phyloP scores from a whole-genome alignment of 805 yeast genomes.

The Scheffersomyces coipomensis region DNA sequence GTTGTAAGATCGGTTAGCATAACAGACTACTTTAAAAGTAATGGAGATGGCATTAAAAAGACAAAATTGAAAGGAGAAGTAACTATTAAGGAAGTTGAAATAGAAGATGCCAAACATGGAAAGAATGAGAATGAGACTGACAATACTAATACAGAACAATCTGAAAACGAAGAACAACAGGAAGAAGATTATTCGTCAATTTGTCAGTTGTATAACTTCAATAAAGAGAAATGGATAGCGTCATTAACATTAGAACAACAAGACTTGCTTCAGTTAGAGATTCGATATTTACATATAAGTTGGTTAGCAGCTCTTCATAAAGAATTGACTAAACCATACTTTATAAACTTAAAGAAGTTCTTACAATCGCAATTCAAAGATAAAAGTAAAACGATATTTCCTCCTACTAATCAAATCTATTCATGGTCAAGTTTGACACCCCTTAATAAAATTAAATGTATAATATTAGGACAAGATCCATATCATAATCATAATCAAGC shows the following conservation, averaged over 20 bases:
- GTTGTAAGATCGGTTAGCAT: no score
- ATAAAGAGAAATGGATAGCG: constrained; percentile 52
- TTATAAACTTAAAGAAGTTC: constrained; percentile 67
- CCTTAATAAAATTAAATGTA: constrained; percentile 65
- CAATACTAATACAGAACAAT: neutral
- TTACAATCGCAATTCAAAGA: constrained; percentile 40
- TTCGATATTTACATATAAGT: constrained; percentile 63
- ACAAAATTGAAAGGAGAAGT: neutral
- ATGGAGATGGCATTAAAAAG: neutral
- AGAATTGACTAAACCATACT: constrained; percentile 84
- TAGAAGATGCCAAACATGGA: neutral
- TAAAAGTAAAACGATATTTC: constrained; percentile 60
- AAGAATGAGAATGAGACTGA: neutral
- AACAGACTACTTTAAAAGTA: constrained; percentile 13
- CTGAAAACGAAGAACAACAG: constrained; percentile 1
- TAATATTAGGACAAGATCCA: constrained; percentile 94
- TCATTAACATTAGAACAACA: constrained; percentile 47
- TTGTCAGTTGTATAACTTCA: constrained; percentile 29
- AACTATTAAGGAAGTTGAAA: neutral
- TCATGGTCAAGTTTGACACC: constrained; percentile 93
- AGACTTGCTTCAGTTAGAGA: constrained; percentile 61
- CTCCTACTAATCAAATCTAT: constrained; percentile 73
- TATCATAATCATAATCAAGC: constrained; percentile 93
- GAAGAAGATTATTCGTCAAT: constrained; percentile 11
- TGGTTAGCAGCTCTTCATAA: constrained; percentile 73